Percentiles rank a stretch among this genome's conserved stretches.
These are phyloP conservation scores for Leucogyrophana mollusca DNA, from an alignment of 768 basidiomycete genomes.

Conservation along the genomic window DNA sequence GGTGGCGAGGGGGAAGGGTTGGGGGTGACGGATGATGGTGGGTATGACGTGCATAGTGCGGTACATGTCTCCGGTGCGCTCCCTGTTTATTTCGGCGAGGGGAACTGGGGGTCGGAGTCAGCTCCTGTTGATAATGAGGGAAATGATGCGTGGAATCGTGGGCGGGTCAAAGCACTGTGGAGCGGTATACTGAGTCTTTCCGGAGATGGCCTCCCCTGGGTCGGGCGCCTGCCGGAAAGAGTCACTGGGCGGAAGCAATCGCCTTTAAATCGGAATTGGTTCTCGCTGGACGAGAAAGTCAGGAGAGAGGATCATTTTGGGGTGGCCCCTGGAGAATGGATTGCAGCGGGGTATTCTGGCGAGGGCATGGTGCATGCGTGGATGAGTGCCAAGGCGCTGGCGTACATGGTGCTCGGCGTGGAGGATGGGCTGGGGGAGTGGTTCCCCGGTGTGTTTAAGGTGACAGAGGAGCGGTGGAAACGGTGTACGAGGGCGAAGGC, in stretches of 20 bases:
- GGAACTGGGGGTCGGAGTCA: slow-evolving; percentile 43
- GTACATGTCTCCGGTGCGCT: slow-evolving; percentile 50
- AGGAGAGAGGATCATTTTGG: not conserved
- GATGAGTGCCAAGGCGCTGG: slow-evolving; percentile 58
- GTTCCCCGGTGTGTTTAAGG: not conserved
- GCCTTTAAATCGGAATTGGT: not conserved
- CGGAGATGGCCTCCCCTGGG: slow-evolving; percentile 65
- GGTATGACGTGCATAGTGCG: slow-evolving; percentile 34
- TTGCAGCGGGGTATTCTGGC: slow-evolving; percentile 67
- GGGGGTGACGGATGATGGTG: slow-evolving; percentile 28
- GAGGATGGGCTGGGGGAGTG: slow-evolving; percentile 19
- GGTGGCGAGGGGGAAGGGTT: slow-evolving; percentile 19
- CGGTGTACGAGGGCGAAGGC: not conserved
- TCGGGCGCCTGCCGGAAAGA: slow-evolving; percentile 55
- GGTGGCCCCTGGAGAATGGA: slow-evolving; percentile 61
- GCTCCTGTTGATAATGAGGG: slow-evolving; percentile 6
- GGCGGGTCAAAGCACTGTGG: slow-evolving; percentile 57
- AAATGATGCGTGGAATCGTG: slow-evolving; percentile 34
- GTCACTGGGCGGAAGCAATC: slow-evolving; percentile 43
- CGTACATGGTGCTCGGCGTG: slow-evolving; percentile 53
- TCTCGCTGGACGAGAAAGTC: not conserved
- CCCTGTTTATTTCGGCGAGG: slow-evolving; percentile 49
- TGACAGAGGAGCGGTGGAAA: not conserved
- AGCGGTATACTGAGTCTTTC: slow-evolving; percentile 64
- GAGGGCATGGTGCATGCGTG: slow-evolving; percentile 77